A percentile compares a stretch with the other conserved stretches of the same genome.
Evolutionary conservation across 257 asterid species (phyloP).

Genomic region (Solanum peruvianum): DNA sequence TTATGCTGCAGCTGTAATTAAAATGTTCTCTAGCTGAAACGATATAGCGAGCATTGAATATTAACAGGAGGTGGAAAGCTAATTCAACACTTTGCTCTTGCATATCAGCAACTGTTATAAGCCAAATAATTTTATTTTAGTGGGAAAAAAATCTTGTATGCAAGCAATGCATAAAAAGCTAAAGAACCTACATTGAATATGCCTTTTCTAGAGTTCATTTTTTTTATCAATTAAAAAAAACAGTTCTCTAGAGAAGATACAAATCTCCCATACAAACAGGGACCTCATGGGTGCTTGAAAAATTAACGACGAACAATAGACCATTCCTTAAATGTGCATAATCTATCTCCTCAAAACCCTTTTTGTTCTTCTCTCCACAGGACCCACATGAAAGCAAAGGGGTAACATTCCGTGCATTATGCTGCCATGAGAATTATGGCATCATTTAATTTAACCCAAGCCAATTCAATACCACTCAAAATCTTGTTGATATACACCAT

Average conservation of each 20-base stretch:
- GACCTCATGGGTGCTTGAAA: background rate
- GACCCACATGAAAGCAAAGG: background rate
- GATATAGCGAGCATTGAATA: background rate
- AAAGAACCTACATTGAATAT: background rate
- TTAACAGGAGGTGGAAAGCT: background rate
- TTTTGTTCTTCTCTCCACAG: background rate
- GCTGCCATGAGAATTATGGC: background rate
- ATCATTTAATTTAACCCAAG: background rate
- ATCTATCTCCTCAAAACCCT: background rate
- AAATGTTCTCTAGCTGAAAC: background rate
- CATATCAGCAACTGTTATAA: background rate
- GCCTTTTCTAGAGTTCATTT: background rate
- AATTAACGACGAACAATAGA: background rate
- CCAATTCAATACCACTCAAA: background rate
- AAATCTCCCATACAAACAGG: background rate
- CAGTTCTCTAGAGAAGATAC: background rate
- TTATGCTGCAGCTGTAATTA: background rate
- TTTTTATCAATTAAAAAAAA: too few relatives aligned
- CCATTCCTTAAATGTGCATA: background rate
- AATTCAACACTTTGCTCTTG: background rate
- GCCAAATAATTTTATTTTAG: background rate
- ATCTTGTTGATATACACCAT: background rate
- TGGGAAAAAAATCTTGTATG: background rate
- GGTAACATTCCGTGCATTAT: background rate
- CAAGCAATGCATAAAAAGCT: background rate